Evolutionary conservation across 2,329 filamentous ascomycete genomes (phyloP).

Genomic region (Diaporthe longicolla): DNA sequence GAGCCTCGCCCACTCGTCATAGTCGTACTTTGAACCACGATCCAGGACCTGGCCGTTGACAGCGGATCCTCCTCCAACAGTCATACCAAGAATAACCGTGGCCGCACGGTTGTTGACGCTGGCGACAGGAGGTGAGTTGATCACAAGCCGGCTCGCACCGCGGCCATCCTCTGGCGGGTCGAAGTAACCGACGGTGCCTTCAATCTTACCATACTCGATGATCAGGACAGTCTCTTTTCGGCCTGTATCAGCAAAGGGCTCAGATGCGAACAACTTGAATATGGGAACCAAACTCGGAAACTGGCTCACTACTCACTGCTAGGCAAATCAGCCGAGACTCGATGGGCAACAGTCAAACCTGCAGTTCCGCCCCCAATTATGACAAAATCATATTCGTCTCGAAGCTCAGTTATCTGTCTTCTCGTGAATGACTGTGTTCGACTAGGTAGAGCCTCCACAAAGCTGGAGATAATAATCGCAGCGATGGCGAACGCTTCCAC

Average conservation of each 20-base stretch:
- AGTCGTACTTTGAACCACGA: constrained; percentile 26
- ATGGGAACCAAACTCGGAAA: neutral
- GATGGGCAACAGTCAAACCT: constrained; percentile 62
- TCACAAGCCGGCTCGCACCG: constrained; percentile 6
- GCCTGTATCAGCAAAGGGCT: neutral
- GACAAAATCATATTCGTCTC: constrained; percentile 58
- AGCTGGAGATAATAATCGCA: neutral
- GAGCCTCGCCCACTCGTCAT: constrained; percentile 26
- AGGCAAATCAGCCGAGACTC: constrained; percentile 50
- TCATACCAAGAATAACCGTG: constrained; percentile 1
- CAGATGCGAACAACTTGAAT: neutral
- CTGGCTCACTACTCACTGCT: neutral
- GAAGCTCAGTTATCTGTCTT: constrained; percentile 15
- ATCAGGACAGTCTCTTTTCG: constrained; percentile 53
- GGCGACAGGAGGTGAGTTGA: constrained; percentile 15
- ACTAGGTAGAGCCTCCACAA: constrained; percentile 3
- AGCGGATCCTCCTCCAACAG: constrained; percentile 21
- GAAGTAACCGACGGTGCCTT: constrained; percentile 10
- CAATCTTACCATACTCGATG: constrained; percentile 48
- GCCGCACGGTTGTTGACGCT: constrained; percentile 15
- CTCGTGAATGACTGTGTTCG: neutral
- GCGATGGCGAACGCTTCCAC: neutral
- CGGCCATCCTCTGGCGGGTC: constrained; percentile 20
- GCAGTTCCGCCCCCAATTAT: constrained; percentile 65
- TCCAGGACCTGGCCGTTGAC: constrained; percentile 21